phyloP scores from a whole-genome alignment of 371 early-diverging fungal species.

The Mortierella sp. region DNA sequence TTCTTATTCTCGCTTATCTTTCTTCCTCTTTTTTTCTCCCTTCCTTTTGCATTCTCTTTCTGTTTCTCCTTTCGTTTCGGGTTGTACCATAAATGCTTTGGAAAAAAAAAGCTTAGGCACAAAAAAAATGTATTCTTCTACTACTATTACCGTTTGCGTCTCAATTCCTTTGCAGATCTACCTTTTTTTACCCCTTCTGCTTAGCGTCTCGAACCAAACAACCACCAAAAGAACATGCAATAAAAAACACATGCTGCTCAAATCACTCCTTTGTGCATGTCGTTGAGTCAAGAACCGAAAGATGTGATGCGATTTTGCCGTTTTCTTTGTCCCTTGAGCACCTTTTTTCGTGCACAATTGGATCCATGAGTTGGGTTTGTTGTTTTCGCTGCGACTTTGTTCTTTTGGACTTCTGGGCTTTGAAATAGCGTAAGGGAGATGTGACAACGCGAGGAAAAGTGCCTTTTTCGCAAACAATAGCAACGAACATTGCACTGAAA shows the following conservation, averaged over 20 bases:
- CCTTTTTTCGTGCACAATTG: background rate
- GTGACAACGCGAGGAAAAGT: background rate
- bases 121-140: background rate
- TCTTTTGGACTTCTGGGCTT: background rate
- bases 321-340: background rate
- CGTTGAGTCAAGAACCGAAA: background rate
- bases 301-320: background rate
- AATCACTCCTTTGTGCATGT: background rate
- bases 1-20: background rate
- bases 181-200: slow-evolving; percentile 2
- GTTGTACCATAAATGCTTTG: slow-evolving; percentile 12
- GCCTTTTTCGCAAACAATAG: too few species aligned
- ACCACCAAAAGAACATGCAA: background rate
- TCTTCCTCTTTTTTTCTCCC: slow-evolving; percentile 13
- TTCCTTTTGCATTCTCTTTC: slow-evolving; percentile 8
- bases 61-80: background rate
- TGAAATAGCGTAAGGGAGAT: background rate
- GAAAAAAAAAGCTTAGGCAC: background rate
- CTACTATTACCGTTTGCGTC: background rate
- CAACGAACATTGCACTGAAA: too few species aligned
- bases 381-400: background rate
- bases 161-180: background rate
- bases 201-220: background rate
- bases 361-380: background rate
- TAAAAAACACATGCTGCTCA: background rate